phyloP scores from a whole-genome alignment of 169 alveolate genomes.

The Plasmodium blacklocki region DNA sequence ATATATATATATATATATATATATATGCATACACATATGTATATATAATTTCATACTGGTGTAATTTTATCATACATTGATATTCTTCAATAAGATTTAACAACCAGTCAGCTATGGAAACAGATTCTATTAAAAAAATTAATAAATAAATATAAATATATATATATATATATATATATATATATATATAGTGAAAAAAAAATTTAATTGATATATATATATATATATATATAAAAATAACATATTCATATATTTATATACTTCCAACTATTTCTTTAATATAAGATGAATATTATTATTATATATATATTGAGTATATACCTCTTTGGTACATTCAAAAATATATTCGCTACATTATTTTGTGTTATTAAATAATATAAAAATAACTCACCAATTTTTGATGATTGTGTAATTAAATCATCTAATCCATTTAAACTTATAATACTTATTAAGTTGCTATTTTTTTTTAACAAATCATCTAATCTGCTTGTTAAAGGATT shows the following conservation, averaged over 20 bases:
- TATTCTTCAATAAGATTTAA: constrained; percentile 74
- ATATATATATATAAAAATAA: not conserved
- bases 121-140: constrained; percentile 49
- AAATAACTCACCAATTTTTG: constrained; percentile 76
- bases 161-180: not conserved
- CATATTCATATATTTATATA: not conserved
- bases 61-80: constrained; percentile 79
- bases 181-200: no score
- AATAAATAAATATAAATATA: constrained; percentile 16
- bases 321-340: constrained; percentile 47
- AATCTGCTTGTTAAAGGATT: constrained; percentile 73
- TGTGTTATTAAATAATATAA: constrained; percentile 14
- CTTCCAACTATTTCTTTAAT: not conserved
- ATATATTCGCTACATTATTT: constrained; percentile 11
- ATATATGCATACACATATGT: not conserved
- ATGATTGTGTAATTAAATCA: constrained; percentile 71
- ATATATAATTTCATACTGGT: constrained; percentile 67
- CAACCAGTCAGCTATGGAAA: constrained; percentile 76
- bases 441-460: constrained; percentile 59
- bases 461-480: constrained; percentile 55
- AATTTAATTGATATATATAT: constrained; percentile 1
- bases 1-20: constrained; percentile 6
- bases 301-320: constrained; percentile 8
- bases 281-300: not conserved
- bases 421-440: constrained; percentile 73